phyloP scores from a whole-genome alignment of 2,329 filamentous ascomycete genomes.

The Blastomyces silverae region DNA sequence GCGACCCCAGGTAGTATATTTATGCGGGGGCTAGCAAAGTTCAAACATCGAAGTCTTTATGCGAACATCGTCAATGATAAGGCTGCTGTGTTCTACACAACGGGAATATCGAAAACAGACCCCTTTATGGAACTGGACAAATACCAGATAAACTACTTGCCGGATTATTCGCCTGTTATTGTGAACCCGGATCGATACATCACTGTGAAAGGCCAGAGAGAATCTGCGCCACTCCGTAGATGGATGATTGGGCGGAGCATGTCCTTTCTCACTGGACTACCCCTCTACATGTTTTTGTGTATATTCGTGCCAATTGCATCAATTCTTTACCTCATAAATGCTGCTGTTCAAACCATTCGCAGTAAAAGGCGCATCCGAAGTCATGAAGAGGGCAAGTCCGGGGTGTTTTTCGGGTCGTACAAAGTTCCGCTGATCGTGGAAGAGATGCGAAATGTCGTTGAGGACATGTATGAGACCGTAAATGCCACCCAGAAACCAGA shows the following conservation, averaged over 20 bases:
- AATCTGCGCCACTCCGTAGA: slow-evolving; percentile 21
- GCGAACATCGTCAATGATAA: slow-evolving; percentile 82
- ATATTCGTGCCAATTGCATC: slow-evolving; percentile 69
- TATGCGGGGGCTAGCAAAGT: slow-evolving; percentile 67
- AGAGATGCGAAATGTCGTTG: slow-evolving; percentile 66
- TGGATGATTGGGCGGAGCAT: slow-evolving; percentile 20
- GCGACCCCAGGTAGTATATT: slow-evolving; percentile 82
- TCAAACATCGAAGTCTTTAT: slow-evolving; percentile 72
- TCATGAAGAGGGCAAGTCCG: slow-evolving; percentile 65
- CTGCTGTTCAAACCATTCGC: slow-evolving; percentile 66
- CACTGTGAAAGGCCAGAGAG: slow-evolving; percentile 26
- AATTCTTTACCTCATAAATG: slow-evolving; percentile 65
- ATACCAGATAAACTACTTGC: slow-evolving; percentile 64
- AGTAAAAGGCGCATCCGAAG: slow-evolving; percentile 67
- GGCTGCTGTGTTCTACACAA: slow-evolving; percentile 76
- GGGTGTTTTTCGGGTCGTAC: slow-evolving; percentile 62
- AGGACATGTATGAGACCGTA: slow-evolving; percentile 68
- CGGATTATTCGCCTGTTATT: slow-evolving; percentile 67
- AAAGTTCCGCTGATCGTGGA: slow-evolving; percentile 69
- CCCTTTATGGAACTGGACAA: slow-evolving; percentile 64
- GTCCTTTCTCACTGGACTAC: slow-evolving; percentile 48
- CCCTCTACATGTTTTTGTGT: slow-evolving; percentile 57
- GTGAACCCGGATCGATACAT: slow-evolving; percentile 50
- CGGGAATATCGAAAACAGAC: slow-evolving; percentile 67
- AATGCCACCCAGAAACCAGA: slow-evolving; percentile 63